Conservation (phyloP, 2,329 filamentous ascomycete species). For the Colletotrichum limetticola region DNA sequence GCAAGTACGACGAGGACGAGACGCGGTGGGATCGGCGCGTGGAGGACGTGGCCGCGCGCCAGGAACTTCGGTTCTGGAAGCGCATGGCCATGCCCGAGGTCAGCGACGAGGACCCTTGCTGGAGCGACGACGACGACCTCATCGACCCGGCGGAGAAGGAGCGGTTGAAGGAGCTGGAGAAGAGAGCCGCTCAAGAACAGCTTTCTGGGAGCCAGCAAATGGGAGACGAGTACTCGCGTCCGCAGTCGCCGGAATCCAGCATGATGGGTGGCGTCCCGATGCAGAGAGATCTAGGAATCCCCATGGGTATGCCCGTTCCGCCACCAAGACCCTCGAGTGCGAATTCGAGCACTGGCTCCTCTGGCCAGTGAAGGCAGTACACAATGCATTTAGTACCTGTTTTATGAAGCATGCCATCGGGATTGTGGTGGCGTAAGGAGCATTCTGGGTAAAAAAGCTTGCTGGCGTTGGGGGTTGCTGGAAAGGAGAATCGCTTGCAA, state of each 20-base stretch:
- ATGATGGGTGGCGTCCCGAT: slow-evolving; percentile 55
- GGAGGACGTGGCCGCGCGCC: slow-evolving; percentile 61
- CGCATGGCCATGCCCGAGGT: slow-evolving; percentile 72
- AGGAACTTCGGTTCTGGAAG: slow-evolving; percentile 75
- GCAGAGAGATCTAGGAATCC: slow-evolving; percentile 48
- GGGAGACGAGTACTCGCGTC: slow-evolving; percentile 46
- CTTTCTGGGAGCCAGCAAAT: slow-evolving; percentile 47
- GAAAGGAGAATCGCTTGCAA: neutral
- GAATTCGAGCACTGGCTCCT: slow-evolving; percentile 56
- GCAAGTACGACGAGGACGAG: slow-evolving; percentile 66
- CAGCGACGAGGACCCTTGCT: slow-evolving; percentile 68
- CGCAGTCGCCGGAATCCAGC: slow-evolving; percentile 38
- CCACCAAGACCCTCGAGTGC: slow-evolving; percentile 54
- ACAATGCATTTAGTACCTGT: neutral
- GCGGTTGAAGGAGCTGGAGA: slow-evolving; percentile 62
- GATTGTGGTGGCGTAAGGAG: neutral
- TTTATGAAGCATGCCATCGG: neutral
- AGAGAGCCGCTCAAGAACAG: slow-evolving; percentile 52
- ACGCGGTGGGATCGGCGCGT: slow-evolving; percentile 64
- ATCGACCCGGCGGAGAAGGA: slow-evolving; percentile 71
- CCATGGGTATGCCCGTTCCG: slow-evolving; percentile 44
- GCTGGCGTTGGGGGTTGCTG: slow-evolving; percentile 28
- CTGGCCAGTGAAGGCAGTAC: slow-evolving; percentile 49
- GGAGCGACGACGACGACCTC: slow-evolving; percentile 74
- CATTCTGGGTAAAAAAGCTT: neutral